phyloP scores from a whole-genome alignment of 2,329 filamentous ascomycete genomes.

The Curvularia lunata region DNA sequence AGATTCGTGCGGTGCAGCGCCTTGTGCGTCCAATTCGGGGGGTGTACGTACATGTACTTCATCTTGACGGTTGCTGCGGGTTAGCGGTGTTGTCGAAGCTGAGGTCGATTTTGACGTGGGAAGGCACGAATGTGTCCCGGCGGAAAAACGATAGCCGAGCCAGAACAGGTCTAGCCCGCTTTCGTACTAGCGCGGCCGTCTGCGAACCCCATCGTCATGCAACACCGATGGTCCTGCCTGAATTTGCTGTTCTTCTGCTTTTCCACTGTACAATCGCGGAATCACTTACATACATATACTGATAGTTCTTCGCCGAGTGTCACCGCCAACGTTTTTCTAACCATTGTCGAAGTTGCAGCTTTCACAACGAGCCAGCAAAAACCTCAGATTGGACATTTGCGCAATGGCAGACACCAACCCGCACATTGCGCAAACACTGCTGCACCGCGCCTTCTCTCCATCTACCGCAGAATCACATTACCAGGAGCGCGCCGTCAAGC shows the following conservation, averaged over 20 bases:
- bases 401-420: conserved; percentile 27
- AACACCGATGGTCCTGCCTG: neutral
- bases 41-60: conserved; percentile 79
- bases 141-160: conserved; percentile 28
- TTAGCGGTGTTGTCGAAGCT: conserved; percentile 42
- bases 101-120: conserved; percentile 17
- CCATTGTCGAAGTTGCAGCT: neutral
- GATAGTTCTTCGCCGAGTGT: neutral
- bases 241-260: neutral
- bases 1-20: conserved; percentile 23
- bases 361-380: neutral
- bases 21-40: conserved; percentile 15
- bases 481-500: conserved; percentile 81
- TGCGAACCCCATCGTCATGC: conserved; percentile 10
- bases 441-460: conserved; percentile 79
- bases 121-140: conserved; percentile 16
- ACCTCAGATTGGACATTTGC: neutral
- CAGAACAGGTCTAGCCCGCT: conserved; percentile 17
- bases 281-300: neutral
- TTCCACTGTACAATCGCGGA: neutral
- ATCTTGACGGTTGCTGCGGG: conserved; percentile 69
- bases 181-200: conserved; percentile 12
- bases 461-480: conserved; percentile 74
- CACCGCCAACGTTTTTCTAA: too few species aligned
- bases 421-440: conserved; percentile 60